These are phyloP conservation scores for Chytriomyces sp. DNA, from an alignment of 192 early-diverging fungal genomes.

Conservation along the genomic window DNA sequence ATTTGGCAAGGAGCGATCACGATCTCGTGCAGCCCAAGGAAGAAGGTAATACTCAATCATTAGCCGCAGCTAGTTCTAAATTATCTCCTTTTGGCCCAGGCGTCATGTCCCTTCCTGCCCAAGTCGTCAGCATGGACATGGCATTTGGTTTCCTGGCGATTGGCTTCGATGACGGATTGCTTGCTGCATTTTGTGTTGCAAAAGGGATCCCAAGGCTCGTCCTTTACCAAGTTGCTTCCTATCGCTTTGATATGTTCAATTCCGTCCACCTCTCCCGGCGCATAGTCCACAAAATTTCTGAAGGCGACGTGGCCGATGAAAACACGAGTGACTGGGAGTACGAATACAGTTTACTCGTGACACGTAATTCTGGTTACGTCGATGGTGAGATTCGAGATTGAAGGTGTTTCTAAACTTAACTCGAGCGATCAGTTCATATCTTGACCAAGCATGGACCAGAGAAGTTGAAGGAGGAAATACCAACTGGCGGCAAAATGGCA, in stretches of 20 bases:
- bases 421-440: not conserved
- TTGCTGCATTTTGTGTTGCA: constrained; percentile 3
- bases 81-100: not conserved
- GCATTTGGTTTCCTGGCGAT: constrained; percentile 19
- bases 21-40: not conserved
- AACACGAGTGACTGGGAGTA: not conserved
- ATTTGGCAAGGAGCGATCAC: not conserved
- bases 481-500: not conserved
- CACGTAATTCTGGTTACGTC: constrained; percentile 9
- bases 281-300: not conserved
- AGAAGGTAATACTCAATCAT: not conserved
- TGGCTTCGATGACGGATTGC: constrained; percentile 20
- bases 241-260: constrained; percentile 23
- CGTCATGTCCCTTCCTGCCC: constrained; percentile 7
- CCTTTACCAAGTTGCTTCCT: not conserved
- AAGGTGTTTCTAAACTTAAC: too few relatives aligned
- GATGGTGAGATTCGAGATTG: constrained; percentile 16
- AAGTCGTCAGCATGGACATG: constrained; percentile 26
- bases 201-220: constrained; percentile 2
- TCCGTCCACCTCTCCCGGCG: constrained; percentile 13
- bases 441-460: not conserved
- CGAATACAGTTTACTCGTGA: constrained; percentile 17
- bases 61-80: not conserved
- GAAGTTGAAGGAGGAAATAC: not conserved
- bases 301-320: not conserved